These are phyloP conservation scores for Coemansia sp. DNA, from an alignment of 192 early-diverging fungal genomes.

Conservation along the genomic window DNA sequence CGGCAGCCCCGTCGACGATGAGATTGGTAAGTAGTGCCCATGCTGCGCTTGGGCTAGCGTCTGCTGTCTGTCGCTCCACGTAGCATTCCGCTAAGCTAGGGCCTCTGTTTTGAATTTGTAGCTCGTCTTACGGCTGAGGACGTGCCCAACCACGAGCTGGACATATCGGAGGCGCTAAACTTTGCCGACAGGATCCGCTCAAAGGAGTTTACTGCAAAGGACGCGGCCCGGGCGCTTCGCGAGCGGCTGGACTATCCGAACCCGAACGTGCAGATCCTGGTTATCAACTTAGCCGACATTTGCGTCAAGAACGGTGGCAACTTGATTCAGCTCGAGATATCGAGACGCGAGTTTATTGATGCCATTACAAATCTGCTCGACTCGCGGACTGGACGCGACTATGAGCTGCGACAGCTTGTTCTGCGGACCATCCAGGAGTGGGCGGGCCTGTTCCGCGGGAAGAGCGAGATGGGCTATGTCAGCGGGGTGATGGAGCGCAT, in stretches of 20 bases:
- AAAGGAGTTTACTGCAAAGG: slow-evolving; percentile 73
- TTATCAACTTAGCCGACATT: slow-evolving; percentile 83
- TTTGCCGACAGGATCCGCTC: slow-evolving; percentile 91
- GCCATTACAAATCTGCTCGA: slow-evolving; percentile 61
- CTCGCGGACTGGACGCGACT: slow-evolving; percentile 56
- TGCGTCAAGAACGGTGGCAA: slow-evolving; percentile 94
- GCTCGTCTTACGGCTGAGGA: slow-evolving; percentile 88
- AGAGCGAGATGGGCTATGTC: slow-evolving; percentile 74
- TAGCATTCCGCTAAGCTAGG: too few species aligned
- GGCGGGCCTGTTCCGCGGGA: slow-evolving; percentile 76
- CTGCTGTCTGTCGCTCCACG: too few species aligned
- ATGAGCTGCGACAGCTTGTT: slow-evolving; percentile 72
- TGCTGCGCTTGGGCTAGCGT: background rate
- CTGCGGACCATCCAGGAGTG: slow-evolving; percentile 84
- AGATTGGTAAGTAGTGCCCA: slow-evolving; percentile 41
- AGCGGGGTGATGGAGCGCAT: slow-evolving; percentile 75
- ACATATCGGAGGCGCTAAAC: slow-evolving; percentile 78
- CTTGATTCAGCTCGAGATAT: slow-evolving; percentile 81
- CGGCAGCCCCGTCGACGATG: slow-evolving; percentile 49
- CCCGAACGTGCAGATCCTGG: slow-evolving; percentile 90
- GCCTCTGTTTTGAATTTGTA: slow-evolving; percentile 15
- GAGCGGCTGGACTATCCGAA: slow-evolving; percentile 80
- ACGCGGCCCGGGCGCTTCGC: slow-evolving; percentile 71
- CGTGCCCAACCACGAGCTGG: slow-evolving; percentile 77
- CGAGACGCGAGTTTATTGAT: slow-evolving; percentile 87